Percentiles rank a stretch among this genome's conserved stretches.
phyloP scores from a whole-genome alignment of 352 stramenopile species.

The Phytophthora sansomeana region DNA sequence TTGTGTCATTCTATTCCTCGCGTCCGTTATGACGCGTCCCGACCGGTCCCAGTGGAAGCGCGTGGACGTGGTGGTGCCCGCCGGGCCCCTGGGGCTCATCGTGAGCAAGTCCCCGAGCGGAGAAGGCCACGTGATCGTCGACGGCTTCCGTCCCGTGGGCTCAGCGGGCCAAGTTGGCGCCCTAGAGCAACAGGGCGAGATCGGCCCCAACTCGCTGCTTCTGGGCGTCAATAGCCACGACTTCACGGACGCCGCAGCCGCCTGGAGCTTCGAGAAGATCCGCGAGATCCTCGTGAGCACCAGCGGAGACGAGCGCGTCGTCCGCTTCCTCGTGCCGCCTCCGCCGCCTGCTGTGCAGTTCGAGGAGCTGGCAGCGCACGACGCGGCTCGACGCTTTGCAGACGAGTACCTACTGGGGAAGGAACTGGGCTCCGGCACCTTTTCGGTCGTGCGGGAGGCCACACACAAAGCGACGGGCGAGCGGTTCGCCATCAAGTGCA shows the following conservation, averaged over 20 bases:
- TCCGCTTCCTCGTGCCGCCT: conserved; percentile 73
- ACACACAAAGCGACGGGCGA: conserved; percentile 56
- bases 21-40: background rate
- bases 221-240: conserved; percentile 80
- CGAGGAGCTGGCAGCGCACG: conserved; percentile 37
- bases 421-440: conserved; percentile 72
- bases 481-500: conserved; percentile 85
- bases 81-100: conserved; percentile 77
- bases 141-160: conserved; percentile 77
- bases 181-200: conserved; percentile 50
- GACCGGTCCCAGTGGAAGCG: conserved; percentile 47
- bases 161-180: conserved; percentile 52
- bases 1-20: too few relatives aligned
- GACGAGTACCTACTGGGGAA: conserved; percentile 77
- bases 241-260: conserved; percentile 46
- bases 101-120: conserved; percentile 60
- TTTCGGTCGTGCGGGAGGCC: conserved; percentile 76
- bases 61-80: conserved; percentile 73
- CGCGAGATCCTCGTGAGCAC: conserved; percentile 78
- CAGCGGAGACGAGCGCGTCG: conserved; percentile 57
- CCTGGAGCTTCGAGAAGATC: conserved; percentile 71
- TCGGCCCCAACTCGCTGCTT: conserved; percentile 54
- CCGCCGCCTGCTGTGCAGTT: conserved; percentile 42
- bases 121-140: conserved; percentile 67
- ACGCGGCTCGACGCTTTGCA: conserved; percentile 48